Conservation (phyloP, 2,329 filamentous ascomycete species). For the Claviceps sp. region DNA sequence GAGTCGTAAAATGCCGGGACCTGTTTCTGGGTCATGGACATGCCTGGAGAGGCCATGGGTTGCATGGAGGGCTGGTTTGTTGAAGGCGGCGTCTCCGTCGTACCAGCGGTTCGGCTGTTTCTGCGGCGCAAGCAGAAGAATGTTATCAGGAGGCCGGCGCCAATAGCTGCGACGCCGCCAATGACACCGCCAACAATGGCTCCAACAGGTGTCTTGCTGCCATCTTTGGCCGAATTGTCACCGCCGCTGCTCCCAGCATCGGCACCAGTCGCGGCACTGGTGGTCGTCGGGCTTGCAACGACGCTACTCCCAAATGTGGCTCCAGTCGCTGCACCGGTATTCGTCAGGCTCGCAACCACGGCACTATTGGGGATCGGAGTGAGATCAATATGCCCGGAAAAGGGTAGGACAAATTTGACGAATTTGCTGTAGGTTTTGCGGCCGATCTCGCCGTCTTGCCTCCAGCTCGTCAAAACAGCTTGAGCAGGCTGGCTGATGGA, state of each 20-base stretch:
- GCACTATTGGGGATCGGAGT: not conserved
- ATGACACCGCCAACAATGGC: constrained; percentile 26
- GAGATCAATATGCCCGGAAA: not conserved
- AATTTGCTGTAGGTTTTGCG: not conserved
- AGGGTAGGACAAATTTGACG: not conserved
- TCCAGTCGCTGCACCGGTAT: not conserved
- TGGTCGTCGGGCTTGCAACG: not conserved
- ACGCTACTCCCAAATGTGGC: constrained; percentile 1
- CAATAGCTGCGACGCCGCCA: constrained; percentile 22
- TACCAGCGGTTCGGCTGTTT: constrained; percentile 10
- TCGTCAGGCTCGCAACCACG: not conserved
- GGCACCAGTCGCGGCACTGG: not conserved
- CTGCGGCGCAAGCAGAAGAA: constrained; percentile 20
- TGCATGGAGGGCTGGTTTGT: constrained; percentile 1
- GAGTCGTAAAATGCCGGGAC: constrained; percentile 14
- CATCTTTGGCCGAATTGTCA: constrained; percentile 1
- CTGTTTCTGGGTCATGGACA: constrained; percentile 3
- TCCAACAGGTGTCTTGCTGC: constrained; percentile 16
- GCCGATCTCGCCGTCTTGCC: constrained; percentile 17
- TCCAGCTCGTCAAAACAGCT: constrained; percentile 26
- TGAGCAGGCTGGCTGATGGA: constrained; percentile 19
- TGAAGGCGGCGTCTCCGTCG: constrained; percentile 1
- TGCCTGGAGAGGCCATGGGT: constrained; percentile 1
- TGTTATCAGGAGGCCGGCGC: constrained; percentile 16
- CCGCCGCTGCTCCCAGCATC: constrained; percentile 1